Percentiles rank a stretch among this genome's conserved stretches.
Conservation (phyloP, 2,329 filamentous ascomycete species). For the Xylaria sp. region DNA sequence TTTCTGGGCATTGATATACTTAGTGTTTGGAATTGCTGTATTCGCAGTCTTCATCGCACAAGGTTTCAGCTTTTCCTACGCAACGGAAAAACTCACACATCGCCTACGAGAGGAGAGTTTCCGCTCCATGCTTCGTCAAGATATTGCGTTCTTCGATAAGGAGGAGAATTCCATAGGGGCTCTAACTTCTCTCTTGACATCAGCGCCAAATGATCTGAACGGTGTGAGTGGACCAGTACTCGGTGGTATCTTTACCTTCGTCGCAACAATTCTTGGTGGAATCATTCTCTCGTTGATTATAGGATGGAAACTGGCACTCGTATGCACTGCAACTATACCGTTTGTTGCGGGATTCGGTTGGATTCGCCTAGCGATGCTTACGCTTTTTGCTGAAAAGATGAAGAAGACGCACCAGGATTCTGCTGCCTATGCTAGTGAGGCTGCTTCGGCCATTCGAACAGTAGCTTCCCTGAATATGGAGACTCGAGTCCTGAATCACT, state of each 20-base stretch:
- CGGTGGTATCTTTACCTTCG: conserved; percentile 52
- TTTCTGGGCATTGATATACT: conserved; percentile 17
- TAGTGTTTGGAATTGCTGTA: conserved; percentile 8
- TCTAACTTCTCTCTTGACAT: conserved; percentile 1
- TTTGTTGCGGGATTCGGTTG: conserved; percentile 54
- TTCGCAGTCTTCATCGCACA: conserved; percentile 10
- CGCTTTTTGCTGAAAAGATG: conserved; percentile 51
- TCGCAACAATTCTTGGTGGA: conserved; percentile 53
- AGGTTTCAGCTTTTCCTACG: conserved; percentile 10
- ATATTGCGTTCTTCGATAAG: conserved; percentile 22
- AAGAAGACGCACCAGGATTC: conserved; percentile 52
- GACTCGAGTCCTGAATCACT: conserved; percentile 47
- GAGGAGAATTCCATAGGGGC: background rate
- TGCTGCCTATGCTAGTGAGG: conserved; percentile 58
- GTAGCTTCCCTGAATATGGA: conserved; percentile 54
- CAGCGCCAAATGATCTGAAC: background rate
- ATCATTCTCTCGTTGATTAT: conserved; percentile 53
- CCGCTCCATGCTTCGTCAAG: conserved; percentile 19
- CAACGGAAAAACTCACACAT: conserved; percentile 14
- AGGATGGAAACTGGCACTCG: conserved; percentile 58
- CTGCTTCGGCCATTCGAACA: conserved; percentile 57
- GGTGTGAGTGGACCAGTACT: conserved; percentile 15
- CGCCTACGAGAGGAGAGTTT: conserved; percentile 2
- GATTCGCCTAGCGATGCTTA: conserved; percentile 56
- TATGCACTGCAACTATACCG: conserved; percentile 55